Evolutionary conservation across 2,329 filamentous ascomycete genomes (phyloP).

Genomic region (Calonectria hongkongensis): DNA sequence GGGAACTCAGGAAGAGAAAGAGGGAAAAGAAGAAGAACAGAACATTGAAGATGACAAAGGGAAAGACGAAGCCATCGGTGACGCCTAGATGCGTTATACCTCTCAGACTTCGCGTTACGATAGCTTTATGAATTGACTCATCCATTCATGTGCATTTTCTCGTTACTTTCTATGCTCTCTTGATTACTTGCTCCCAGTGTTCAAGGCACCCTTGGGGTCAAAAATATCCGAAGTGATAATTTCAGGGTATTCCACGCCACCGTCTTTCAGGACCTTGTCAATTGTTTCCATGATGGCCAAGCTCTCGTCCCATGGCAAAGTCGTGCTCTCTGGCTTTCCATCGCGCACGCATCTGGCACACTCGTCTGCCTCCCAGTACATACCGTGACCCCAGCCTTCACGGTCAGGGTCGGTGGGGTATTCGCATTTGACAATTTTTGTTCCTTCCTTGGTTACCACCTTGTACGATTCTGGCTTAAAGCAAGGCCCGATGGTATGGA

Average conservation of each 20-base stretch:
- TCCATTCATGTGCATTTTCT: not conserved
- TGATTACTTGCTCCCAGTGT: not conserved
- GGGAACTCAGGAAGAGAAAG: not conserved
- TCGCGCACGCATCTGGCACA: conserved; percentile 23
- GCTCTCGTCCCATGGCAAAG: conserved; percentile 23
- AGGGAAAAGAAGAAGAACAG: not conserved
- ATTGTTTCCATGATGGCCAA: conserved; percentile 29
- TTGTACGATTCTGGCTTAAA: conserved; percentile 4
- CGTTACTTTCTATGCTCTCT: not conserved
- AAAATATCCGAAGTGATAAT: conserved; percentile 17
- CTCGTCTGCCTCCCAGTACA: conserved; percentile 28
- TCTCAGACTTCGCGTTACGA: no score
- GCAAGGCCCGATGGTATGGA: conserved; percentile 3
- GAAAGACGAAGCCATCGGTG: not conserved
- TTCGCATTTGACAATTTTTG: not conserved
- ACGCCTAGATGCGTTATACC: not conserved
- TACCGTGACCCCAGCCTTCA: conserved; percentile 5
- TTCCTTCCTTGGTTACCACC: conserved; percentile 11
- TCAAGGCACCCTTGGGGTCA: conserved; percentile 6
- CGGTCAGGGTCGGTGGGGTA: conserved; percentile 22
- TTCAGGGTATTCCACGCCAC: conserved; percentile 6
- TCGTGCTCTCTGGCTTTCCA: conserved; percentile 12
- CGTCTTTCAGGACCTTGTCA: conserved; percentile 9
- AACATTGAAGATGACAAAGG: not conserved
- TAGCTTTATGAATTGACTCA: not conserved